Base-by-base conservation (phyloP, 1,284 basidiomycete genomes). In the Schizopora paradoxa region DNA sequence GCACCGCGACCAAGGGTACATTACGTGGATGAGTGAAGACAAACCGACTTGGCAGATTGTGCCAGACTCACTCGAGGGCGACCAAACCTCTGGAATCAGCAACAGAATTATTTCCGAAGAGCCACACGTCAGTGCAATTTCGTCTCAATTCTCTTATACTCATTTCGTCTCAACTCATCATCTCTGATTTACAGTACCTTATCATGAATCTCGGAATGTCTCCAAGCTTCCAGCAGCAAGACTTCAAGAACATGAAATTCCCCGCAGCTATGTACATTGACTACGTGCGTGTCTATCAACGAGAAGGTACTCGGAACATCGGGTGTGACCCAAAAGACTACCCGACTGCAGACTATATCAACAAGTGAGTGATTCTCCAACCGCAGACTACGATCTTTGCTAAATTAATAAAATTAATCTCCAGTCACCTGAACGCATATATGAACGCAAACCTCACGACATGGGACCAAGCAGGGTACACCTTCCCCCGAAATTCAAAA, bases 371-470 rank as follows among this genome's bases (percentile, higher is more conserved):
- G n/a, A 11, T 37, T 45, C 39, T 38, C 32, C 49, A n/a, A n/a
- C n/a, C n/a, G 13, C 13, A 14, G 19, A n/a, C 14, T 32, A 8
- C 18, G 7, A 8, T n/a, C 31, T 25, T 40, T 13, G 13, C 4
- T 22, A 36, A 39, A 49, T 25, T 32, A 26, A 31, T 26, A 45
- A 2, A 32, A 28, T 28, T 43, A 10, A 29, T 51, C 29, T 53
- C 23, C 52, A 88, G 83, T 27, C 85, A 89, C 58, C 56, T 77
- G 19, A 66, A 72, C 48, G 81, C 80, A 43, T 89, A 87, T 57
- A 72, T 66, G 33, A 77, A 89, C 56, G 66, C 84, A 8, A 88
- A 89, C 56, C 63, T 84, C 22, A 89, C 86, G 28, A 86, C 79
- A 36, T 89, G 86, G 87, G 67, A 66, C 10, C 66, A 74, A 54